Conservation (phyloP, 371 early-diverging fungal genomes). For the Thermomucor indicae-seudaticae region DNA sequence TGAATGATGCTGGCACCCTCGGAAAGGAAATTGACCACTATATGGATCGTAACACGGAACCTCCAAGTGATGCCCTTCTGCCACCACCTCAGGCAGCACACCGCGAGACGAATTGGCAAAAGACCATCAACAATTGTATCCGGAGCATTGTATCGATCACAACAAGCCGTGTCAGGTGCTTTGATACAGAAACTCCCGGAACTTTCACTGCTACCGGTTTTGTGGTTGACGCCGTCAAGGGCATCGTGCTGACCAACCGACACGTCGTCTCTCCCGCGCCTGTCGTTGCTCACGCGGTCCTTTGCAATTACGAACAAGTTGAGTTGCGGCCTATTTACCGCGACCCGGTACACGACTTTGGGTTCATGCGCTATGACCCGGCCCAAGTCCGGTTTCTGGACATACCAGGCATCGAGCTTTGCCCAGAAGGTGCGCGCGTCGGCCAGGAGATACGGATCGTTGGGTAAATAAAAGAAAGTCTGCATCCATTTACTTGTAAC, state of each 20-base stretch:
- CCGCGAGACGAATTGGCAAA: conserved; percentile 55
- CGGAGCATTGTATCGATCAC: conserved; percentile 84
- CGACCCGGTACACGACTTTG: conserved; percentile 92
- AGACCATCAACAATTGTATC: conserved; percentile 68
- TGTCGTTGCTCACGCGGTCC: conserved; percentile 73
- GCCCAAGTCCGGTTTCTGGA: conserved; percentile 66
- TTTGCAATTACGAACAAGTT: conserved; percentile 88
- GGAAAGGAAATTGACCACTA: neutral
- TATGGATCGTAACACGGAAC: too few species aligned
- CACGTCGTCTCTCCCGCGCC: conserved; percentile 89
- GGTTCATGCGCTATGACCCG: conserved; percentile 83
- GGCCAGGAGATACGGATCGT: conserved; percentile 83
- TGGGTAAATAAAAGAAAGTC: conserved; percentile 35
- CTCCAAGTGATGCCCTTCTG: neutral
- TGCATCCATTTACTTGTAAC: too few species aligned
- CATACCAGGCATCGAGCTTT: conserved; percentile 63
- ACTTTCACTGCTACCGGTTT: conserved; percentile 85
- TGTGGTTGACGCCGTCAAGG: conserved; percentile 79
- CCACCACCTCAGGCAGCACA: neutral
- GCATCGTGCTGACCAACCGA: conserved; percentile 87
- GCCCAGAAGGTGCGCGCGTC: conserved; percentile 72
- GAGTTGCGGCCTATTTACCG: conserved; percentile 75
- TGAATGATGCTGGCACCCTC: neutral
- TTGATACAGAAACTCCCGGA: conserved; percentile 88
- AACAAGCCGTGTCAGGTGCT: conserved; percentile 75